Base-by-base conservation (phyloP, 139 green algal species). In the Zygnema circumcarinatum region DNA sequence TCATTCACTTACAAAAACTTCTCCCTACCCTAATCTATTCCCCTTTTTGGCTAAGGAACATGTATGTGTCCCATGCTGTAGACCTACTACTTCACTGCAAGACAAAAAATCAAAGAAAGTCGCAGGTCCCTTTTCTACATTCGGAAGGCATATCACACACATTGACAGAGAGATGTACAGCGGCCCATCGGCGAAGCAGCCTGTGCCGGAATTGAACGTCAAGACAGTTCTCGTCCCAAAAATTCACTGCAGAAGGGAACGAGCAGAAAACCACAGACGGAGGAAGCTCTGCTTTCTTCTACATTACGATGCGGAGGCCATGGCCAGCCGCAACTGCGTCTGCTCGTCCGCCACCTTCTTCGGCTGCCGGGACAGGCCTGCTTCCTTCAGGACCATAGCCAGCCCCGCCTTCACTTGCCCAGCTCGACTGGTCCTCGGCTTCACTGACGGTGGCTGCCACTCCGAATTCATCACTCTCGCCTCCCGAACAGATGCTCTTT, bases 341-440 rank as follows among this genome's bases (percentile, higher is more conserved):
- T 7, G 47, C 47, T 62, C 47, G 47, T 62, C 47, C 16, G 7
- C 16, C 16, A 62, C 47, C 69, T 36, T 41, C 11, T 41, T 78
- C 69, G 7, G 7, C 7, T 25, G 3, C 16, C 16, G 35, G 7
- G 7, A 29, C 3, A 83, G 32, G 2, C 75, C 75, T 20, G 75
- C 22, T 69, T 83, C 75, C 75, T 33, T 83, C 75, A 83, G 32
- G 39, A 54, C n/a, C n/a, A 33, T 35, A 39, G 75, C 75, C 75
- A 83, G 75, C 32, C 75, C 75, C 75, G 75, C 32, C 75, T 54
- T 54, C n/a, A 39, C n/a, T 2, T 36, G 35, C 3, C 35, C 53
- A 7, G 75, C n/a, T 2, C n/a, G 2, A 36, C 75, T 33, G 25
- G 32, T 39, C 7, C 32, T 54, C 32, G 32, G 33, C 3, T 83